Evolutionary conservation across 176 grass and related monocot genomes (phyloP), one percentile per base, ranked within the genome.

Genomic region (Areca catechu): DNA sequence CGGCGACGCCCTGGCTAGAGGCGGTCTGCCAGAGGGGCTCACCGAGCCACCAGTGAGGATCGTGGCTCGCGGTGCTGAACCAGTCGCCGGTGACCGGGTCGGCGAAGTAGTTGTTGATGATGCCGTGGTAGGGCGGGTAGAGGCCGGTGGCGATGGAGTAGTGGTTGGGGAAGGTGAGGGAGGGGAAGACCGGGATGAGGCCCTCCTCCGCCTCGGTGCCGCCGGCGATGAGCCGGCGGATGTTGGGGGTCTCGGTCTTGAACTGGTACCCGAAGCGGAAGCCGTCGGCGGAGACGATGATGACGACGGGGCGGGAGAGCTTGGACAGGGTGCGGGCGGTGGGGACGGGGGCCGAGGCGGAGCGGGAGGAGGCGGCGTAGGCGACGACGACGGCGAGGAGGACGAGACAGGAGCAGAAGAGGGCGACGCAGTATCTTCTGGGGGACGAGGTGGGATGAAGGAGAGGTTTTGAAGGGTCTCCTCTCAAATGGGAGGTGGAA

Each of bases 201-300:
- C 51, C 51, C 15, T 6, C 51, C 16, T 20, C 19, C n/a, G 51
- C 51, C 51, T 53, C 51, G 51, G 15, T 19, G 7, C 19, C 19
- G 17, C 80, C 80, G 50, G 37, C 69, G 65, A 88, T 83, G 65
- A 98, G 72, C 22, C 87, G 83, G 58, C 67, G 81, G 58, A 92
- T 80, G 70, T 80, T 78, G 51, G 87, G 87, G 16, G 64, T 71
- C 1, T 57, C 9, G 22, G 73, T 80, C 76, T 92, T 98, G 76
- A 70, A 77, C 65, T 92, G 81, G 72, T 98, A 98, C 43, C 84
- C 84, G 62, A 88, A 98, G 54, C 93, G 74, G 78, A 98, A 98
- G 21, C 93, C 93, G 7, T 92, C 93, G 10, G 81, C 83, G 49
- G 93, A 98, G 23, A 98, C 68, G 18, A 92, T 74, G 15, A 97